Evolutionary conservation across 2,329 filamentous ascomycete species (phyloP).

Genomic region (Annulohypoxylon truncatum): DNA sequence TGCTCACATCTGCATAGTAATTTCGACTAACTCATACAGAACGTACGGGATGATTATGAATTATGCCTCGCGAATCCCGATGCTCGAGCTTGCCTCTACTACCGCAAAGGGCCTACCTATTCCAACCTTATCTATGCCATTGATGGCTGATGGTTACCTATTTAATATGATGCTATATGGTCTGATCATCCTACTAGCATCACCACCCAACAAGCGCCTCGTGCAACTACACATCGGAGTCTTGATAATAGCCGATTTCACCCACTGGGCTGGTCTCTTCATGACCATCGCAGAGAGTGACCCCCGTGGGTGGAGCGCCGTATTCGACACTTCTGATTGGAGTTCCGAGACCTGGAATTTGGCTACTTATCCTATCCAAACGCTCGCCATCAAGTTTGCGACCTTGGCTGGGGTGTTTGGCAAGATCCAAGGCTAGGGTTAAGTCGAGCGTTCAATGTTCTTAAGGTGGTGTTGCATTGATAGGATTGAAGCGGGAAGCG

Average conservation of each 20-base stretch:
- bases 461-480: neutral
- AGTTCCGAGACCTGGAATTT: slow-evolving; percentile 28
- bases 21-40: slow-evolving; percentile 22
- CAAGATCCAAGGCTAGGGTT: slow-evolving; percentile 35
- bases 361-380: slow-evolving; percentile 31
- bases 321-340: slow-evolving; percentile 33
- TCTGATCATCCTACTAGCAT: slow-evolving; percentile 37
- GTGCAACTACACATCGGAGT: slow-evolving; percentile 41
- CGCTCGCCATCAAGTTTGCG: slow-evolving; percentile 38
- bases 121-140: slow-evolving; percentile 30
- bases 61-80: slow-evolving; percentile 29
- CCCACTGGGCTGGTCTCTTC: slow-evolving; percentile 42
- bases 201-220: slow-evolving; percentile 40
- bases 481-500: neutral
- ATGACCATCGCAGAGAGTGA: slow-evolving; percentile 38
- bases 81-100: slow-evolving; percentile 30
- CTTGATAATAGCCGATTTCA: slow-evolving; percentile 41
- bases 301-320: slow-evolving; percentile 39
- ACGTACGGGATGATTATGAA: slow-evolving; percentile 39
- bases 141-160: slow-evolving; percentile 32
- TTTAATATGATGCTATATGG: slow-evolving; percentile 45
- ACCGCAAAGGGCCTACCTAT: slow-evolving; percentile 22
- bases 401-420: slow-evolving; percentile 41
- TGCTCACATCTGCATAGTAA: neutral
- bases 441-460: neutral